These are phyloP conservation scores for Pichia nanzhaoensis DNA, from an alignment of 805 yeast genomes.

Conservation along the genomic window DNA sequence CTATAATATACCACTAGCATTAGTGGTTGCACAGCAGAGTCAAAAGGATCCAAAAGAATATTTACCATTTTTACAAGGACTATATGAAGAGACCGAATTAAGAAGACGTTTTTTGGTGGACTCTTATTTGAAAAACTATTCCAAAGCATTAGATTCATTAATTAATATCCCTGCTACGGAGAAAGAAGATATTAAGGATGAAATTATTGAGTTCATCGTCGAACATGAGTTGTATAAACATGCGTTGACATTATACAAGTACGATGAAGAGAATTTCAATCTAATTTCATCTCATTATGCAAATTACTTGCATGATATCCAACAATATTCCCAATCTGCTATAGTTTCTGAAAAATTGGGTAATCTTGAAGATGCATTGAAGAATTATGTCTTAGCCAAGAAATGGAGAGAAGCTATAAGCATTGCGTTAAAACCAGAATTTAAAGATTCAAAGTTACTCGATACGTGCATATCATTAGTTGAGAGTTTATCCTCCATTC, in stretches of 20 bases:
- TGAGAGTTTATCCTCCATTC: conserved; percentile 54
- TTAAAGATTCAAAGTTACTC: conserved; percentile 31
- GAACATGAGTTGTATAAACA: conserved; percentile 61
- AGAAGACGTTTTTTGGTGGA: conserved; percentile 76
- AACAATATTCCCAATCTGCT: conserved; percentile 70
- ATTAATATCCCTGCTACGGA: conserved; percentile 38
- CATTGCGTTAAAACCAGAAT: conserved; percentile 39
- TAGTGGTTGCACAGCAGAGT: conserved; percentile 88
- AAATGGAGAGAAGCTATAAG: conserved; percentile 83
- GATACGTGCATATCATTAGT: conserved; percentile 57
- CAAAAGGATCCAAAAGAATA: conserved; percentile 98
- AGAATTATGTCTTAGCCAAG: conserved; percentile 60
- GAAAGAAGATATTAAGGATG: conserved; percentile 36
- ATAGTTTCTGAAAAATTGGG: conserved; percentile 66
- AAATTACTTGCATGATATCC: conserved; percentile 44
- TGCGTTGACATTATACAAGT: conserved; percentile 59
- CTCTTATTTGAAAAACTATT: conserved; percentile 59
- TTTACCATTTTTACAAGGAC: conserved; percentile 78
- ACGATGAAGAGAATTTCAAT: conserved; percentile 48
- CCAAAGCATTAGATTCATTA: conserved; percentile 64
- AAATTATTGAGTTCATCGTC: conserved; percentile 61
- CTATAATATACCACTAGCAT: conserved; percentile 74
- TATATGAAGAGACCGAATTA: conserved; percentile 59
- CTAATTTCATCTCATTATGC: conserved; percentile 59
- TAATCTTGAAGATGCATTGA: conserved; percentile 53